Base-by-base conservation (phyloP, 2,329 filamentous ascomycete genomes). In the Boeremia lycopersici region DNA sequence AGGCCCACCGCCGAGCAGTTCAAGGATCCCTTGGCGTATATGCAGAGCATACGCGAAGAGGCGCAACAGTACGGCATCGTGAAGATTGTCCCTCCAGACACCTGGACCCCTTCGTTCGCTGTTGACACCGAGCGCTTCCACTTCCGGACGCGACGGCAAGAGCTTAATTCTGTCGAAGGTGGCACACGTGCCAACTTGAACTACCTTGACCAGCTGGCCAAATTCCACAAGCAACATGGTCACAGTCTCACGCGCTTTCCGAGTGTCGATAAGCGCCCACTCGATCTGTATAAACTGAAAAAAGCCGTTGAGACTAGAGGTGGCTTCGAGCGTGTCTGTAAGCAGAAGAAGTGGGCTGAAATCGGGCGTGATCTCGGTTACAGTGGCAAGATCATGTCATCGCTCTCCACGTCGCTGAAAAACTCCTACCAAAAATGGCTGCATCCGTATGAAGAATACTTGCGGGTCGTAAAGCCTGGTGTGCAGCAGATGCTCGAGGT, bases 351-450 rank as follows among this genome's bases (percentile, higher is more conserved):
- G 79, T 99, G 95, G 95, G 95, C 95, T 13, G 95, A 99, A 75
- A 98, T 99, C 65, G 95, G 95, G 30, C 87, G 95, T 69, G 95
- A 98, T 73, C 79, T 99, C 42, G 95, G 95, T 49, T 99, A 99
- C 77, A 98, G 93, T 71, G 95, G 95, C 72, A 99, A 99, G 80
- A 99, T 99, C 60, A 99, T 99, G 95, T 98, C 93, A 2, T 98
- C 95, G 8, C 80, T 99, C 41, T 99, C 95, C 6, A 99, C 95
- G 0, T 98, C 95, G 5, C 83, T 99, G 36, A 99, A 98, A 75
- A 99, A 99, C 75, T 98, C 95, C 0, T 99, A 96, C 68, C 92
- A 96, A 74, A 88, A 93, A 77, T 99, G 95, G 91, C 86, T 99
- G 3, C 91, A 92, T 70, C 95, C 95, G 0, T 99, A 98, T 67